Evolutionary conservation across 1,139 yeast species (phyloP).

Genomic region (Diutina sp.): DNA sequence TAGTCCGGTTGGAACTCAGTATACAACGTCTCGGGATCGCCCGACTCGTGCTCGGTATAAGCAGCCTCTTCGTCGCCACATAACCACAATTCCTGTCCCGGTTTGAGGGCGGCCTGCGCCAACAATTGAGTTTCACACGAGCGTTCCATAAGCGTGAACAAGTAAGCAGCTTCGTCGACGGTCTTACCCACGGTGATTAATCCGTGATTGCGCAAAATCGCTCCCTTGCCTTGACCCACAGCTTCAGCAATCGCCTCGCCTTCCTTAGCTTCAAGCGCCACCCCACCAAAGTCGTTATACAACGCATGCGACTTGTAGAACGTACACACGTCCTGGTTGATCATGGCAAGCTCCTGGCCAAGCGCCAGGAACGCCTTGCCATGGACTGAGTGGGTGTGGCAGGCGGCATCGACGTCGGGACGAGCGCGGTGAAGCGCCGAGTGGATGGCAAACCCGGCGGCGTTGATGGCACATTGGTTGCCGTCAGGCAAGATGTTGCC

Average conservation of each 20-base stretch:
- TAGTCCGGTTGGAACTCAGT: conserved; percentile 64
- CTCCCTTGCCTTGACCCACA: conserved; percentile 49
- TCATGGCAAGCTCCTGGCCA: conserved; percentile 63
- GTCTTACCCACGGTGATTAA: conserved; percentile 64
- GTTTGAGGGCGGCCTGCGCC: conserved; percentile 40
- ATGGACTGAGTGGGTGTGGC: conserved; percentile 64
- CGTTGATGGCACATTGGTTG: conserved; percentile 51
- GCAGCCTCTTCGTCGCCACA: conserved; percentile 60
- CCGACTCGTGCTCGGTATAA: conserved; percentile 47
- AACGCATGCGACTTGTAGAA: conserved; percentile 59
- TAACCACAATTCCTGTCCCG: conserved; percentile 14
- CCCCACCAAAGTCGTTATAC: conserved; percentile 64
- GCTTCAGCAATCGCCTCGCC: conserved; percentile 58
- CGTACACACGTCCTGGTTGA: conserved; percentile 65
- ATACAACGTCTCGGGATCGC: conserved; percentile 58
- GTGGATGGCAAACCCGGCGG: conserved; percentile 76
- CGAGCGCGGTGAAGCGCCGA: conserved; percentile 65
- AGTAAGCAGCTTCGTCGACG: conserved; percentile 74
- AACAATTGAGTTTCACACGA: conserved; percentile 60
- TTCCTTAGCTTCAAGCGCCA: conserved; percentile 64
- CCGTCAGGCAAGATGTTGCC: conserved; percentile 61
- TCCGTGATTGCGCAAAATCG: conserved; percentile 70
- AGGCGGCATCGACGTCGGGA: conserved; percentile 72
- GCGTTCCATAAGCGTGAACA: conserved; percentile 51
- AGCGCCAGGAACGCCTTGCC: conserved; percentile 70